Evolutionary conservation across 176 grass and related monocot genomes (phyloP).

Genomic region (Leersia perrieri): DNA sequence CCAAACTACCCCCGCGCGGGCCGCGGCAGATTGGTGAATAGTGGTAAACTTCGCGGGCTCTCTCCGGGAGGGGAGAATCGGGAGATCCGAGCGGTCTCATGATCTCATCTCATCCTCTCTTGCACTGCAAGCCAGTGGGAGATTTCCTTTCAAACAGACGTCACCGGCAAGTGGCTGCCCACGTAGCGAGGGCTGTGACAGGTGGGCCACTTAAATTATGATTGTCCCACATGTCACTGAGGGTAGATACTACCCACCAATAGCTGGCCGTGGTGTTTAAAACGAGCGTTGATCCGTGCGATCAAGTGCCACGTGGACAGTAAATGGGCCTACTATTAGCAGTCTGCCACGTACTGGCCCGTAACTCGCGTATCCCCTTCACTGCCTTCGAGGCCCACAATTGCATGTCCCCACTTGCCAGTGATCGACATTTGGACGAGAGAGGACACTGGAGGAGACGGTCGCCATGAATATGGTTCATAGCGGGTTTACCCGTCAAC

Average conservation of each 20-base stretch:
- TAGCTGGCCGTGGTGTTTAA: background rate
- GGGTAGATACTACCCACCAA: background rate
- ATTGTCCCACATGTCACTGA: background rate
- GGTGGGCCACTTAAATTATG: accelerated
- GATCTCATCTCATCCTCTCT: conserved; percentile 17
- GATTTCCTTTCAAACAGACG: background rate
- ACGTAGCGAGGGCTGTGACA: background rate
- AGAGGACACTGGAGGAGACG: too few species aligned
- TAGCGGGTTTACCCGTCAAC: too few species aligned
- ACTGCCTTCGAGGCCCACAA: background rate
- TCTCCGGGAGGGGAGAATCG: background rate
- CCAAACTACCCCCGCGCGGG: conserved; percentile 37
- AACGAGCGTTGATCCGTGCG: background rate
- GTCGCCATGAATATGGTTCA: too few species aligned
- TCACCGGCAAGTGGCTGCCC: background rate
- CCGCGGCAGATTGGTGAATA: conserved; percentile 22
- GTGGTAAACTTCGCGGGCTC: background rate
- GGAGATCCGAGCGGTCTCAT: conserved; percentile 23
- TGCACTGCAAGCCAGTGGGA: conserved; percentile 28
- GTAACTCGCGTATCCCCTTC: background rate
- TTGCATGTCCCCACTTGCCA: background rate
- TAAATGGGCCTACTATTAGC: background rate
- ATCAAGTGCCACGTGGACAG: background rate
- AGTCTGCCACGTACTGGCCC: background rate
- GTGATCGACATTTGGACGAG: background rate